These are phyloP conservation scores for Aaosphaeria arxii DNA, from an alignment of 2,329 filamentous ascomycete species.

Conservation along the genomic window DNA sequence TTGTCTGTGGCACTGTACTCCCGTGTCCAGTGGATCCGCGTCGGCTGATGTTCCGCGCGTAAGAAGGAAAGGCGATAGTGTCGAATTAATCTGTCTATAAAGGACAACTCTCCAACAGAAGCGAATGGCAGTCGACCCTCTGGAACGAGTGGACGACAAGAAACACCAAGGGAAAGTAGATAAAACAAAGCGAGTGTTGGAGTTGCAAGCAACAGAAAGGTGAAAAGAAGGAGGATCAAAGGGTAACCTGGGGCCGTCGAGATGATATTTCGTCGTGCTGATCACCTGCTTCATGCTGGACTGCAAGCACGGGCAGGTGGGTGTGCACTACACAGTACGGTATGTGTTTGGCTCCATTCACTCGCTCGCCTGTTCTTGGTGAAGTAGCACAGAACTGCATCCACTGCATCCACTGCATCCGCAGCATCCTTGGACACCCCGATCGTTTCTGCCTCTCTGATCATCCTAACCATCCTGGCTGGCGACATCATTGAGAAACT, in stretches of 20 bases:
- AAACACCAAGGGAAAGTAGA: not conserved
- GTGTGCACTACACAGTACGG: too few species aligned
- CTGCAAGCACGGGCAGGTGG: too few species aligned
- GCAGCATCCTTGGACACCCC: too few species aligned
- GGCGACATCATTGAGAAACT: too few species aligned
- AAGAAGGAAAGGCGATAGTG: not conserved
- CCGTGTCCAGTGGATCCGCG: constrained; percentile 8
- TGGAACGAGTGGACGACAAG: not conserved
- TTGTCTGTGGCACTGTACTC: not conserved
- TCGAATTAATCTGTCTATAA: too few species aligned
- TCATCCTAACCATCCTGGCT: too few species aligned
- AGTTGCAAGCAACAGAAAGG: constrained; percentile 7
- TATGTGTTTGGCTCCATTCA: not conserved
- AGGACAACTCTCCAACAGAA: not conserved
- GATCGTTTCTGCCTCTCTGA: too few species aligned
- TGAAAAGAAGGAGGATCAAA: constrained; percentile 10
- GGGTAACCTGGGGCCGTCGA: constrained; percentile 11
- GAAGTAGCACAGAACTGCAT: too few species aligned
- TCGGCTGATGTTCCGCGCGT: constrained; percentile 4
- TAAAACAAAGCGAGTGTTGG: not conserved
- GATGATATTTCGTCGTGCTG: constrained; percentile 24
- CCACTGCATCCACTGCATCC: too few species aligned
- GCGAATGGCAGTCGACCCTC: constrained; percentile 14
- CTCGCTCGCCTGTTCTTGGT: not conserved
- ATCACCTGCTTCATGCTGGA: constrained; percentile 14